phyloP scores from a whole-genome alignment of 192 early-diverging fungal genomes.

The Coemansia sp. region DNA sequence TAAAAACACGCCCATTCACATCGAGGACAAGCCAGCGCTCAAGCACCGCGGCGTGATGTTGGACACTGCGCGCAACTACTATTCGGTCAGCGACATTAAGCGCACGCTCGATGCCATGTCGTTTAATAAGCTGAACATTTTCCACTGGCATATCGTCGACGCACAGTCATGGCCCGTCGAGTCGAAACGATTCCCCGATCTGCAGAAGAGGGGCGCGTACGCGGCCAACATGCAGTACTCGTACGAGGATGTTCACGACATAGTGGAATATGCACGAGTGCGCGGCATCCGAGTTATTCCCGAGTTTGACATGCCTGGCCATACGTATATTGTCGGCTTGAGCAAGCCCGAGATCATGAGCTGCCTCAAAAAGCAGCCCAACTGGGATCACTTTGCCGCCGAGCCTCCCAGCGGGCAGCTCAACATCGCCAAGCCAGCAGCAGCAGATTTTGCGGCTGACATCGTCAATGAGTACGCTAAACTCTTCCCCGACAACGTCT shows the following conservation, averaged over 20 bases:
- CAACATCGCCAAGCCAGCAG: conserved; percentile 67
- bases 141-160: conserved; percentile 82
- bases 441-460: conserved; percentile 62
- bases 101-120: conserved; percentile 71
- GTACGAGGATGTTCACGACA: conserved; percentile 66
- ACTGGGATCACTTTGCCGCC: conserved; percentile 63
- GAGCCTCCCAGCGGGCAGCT: conserved; percentile 87
- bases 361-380: conserved; percentile 65
- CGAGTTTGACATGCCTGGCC: conserved; percentile 89
- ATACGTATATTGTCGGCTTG: conserved; percentile 63
- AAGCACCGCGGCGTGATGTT: conserved; percentile 71
- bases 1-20: conserved; percentile 59
- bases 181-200: conserved; percentile 63
- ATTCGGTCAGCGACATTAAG: conserved; percentile 59
- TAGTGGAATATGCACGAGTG: conserved; percentile 74
- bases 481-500: conserved; percentile 70
- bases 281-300: conserved; percentile 91
- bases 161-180: conserved; percentile 74
- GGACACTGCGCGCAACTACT: conserved; percentile 74
- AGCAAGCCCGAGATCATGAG: conserved; percentile 61
- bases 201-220: conserved; percentile 70
- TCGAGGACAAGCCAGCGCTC: conserved; percentile 66
- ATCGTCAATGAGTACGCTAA: conserved; percentile 69
- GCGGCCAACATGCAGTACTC: conserved; percentile 67
- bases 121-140: conserved; percentile 75